Base-by-base conservation (phyloP, 495 filamentous ascomycete species). In the Cercophora scortea region DNA sequence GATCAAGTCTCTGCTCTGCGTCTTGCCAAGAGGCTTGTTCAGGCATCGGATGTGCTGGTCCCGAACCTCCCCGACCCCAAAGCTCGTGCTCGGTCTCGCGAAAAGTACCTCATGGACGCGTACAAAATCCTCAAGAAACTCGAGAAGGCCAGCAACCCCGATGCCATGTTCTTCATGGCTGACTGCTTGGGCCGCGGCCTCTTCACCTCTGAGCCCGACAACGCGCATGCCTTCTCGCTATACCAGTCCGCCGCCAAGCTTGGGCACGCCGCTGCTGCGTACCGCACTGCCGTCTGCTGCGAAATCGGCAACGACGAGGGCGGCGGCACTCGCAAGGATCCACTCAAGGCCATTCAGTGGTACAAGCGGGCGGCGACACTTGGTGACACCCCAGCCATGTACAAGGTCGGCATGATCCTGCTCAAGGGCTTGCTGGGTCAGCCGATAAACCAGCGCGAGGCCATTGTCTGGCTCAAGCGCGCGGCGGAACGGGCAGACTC, bases 401-500 rank as follows among this genome's bases (percentile, higher is more conserved):
- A 96, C 72, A 98, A 98, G 68, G 85, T 97, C 69, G 93, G 93
- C 48, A 92, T 95, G 82, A 95, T 98, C 61, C 74, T 87, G 56
- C 77, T 96, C 32, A 96, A 96, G 66, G 92, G 91, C 17, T 78
- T 96, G n/a, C 81, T 98, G 12, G 91, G 91, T 8, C 92, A 96
- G 65, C 78, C 80, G n/a, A 79, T 77, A 57, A 95, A 90, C 65
- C 80, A 86, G 6, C 79, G 85, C 40, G 93, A 96, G 64, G 91
- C 90, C 13, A 76, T 96, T 32, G 81, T 79, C 41, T 96, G 90
- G 90, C 75, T 98, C 32, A 95, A 95, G 67, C 84, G 90, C 8
- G 93, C 93, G 3, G 91, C 91, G 4, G 90, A 97, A 55, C 80
- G 84, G 33, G 90, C 93, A 1, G 88, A 95, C 59, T 71, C 77